phyloP scores from a whole-genome alignment of 805 yeast species.

The Candida insectorum region DNA sequence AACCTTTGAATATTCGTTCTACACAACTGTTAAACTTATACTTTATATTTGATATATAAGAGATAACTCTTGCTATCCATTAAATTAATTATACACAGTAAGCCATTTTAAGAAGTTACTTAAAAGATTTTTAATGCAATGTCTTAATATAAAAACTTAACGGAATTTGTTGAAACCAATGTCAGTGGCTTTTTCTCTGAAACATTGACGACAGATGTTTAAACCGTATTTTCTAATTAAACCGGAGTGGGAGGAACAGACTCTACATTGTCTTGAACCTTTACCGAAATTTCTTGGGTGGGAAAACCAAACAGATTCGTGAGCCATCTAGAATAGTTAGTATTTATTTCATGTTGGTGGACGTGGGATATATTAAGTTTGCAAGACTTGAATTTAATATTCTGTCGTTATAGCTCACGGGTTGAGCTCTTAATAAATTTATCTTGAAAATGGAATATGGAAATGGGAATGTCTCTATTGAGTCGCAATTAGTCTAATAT shows the following conservation, averaged over 20 bases:
- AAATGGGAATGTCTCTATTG: too few relatives aligned
- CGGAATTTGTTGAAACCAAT: constrained; percentile 99
- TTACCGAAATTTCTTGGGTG: constrained; percentile 99
- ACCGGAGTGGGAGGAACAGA: constrained; percentile 98
- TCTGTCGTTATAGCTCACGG: too few relatives aligned
- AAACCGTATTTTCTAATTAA: constrained; percentile 99
- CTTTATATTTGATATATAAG: too few relatives aligned
- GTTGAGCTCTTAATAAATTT: too few relatives aligned
- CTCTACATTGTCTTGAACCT: constrained; percentile 99
- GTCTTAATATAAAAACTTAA: constrained; percentile 43
- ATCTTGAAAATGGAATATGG: too few relatives aligned
- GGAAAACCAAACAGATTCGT: constrained; percentile 99
- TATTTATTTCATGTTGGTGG: constrained; percentile 14
- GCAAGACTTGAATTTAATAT: not conserved
- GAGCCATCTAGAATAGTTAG: constrained; percentile 77
- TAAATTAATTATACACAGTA: constrained; percentile 15
- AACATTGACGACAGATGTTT: constrained; percentile 99
- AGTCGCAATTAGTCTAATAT: too few relatives aligned
- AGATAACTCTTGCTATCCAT: not conserved
- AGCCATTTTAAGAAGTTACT: constrained; percentile 10
- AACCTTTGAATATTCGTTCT: too few relatives aligned
- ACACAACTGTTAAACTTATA: too few relatives aligned
- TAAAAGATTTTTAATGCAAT: constrained; percentile 8
- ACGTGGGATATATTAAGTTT: not conserved
- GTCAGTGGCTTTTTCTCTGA: constrained; percentile 99